Evolutionary conservation across 2,329 filamentous ascomycete species (phyloP), one percentile per base, ranked within the genome.

Genomic region (Aspergillus intermedius): DNA sequence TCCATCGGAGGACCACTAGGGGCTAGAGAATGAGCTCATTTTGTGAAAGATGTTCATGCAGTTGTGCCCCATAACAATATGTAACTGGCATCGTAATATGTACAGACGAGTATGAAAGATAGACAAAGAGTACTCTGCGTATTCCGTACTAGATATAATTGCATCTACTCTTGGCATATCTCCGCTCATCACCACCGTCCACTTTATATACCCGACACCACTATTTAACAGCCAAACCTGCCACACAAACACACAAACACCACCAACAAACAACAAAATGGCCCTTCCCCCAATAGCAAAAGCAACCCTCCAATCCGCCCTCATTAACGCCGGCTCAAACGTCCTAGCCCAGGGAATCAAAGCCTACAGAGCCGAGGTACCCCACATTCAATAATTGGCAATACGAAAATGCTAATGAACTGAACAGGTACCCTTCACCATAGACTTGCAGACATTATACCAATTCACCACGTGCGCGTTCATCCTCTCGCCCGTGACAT

Each of bases 401-500:
- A 19, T 19, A 19, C 17, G 17, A 19, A 19, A 19, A 19, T 19
- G 17, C 17, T 19, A 19, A 10, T 30, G 15, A 35, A 25, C 12
- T 12, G 25, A 34, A 42, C 49, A 74, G 71, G 62, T 53, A 46
- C 67, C 73, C 7, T 71, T 78, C 42, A 55, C 63, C 32, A 66
- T 82, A 44, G 77, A 82, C 49, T 45, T 71, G 1, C 51, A 69
- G 25, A 72, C 75, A 23, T 69, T 82, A 39, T 59, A 78, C 17
- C 78, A 78, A 54, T 83, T 82, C 63, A 72, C 79, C 35, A 66
- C 74, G 34, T 72, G 78, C 46, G 71, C 77, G 2, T 62, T 82
- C 48, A 63, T 82, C 39, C 76, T 75, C 4, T 73, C 78, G 1
- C 80, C 80, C 5, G 74, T 79, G 45, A 81, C 80, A 53, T 81